Evolutionary conservation across 2,329 filamentous ascomycete genomes (phyloP), one percentile per base, ranked within the genome.

Genomic region (Fusarium foetens): DNA sequence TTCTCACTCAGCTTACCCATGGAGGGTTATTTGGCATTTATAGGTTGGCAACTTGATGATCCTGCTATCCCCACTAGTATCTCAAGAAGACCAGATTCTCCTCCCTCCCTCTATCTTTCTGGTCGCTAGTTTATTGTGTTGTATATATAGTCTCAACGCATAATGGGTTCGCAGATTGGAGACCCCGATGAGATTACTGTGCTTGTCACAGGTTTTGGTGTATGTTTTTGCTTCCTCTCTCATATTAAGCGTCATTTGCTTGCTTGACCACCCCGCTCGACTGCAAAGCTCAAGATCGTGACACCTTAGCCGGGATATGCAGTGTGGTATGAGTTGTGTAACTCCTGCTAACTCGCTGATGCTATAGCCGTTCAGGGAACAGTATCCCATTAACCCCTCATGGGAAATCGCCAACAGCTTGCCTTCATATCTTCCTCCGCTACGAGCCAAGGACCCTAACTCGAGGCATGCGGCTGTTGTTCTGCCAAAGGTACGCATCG

Each of bases 371-470:
- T 97, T 97, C 81, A 90, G 91, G 75, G 85, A 83, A n/a, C 83
- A 91, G 48, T 91, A 91, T 77, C 89, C 90, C 33, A 83, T 91
- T 66, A 97, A 97, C 79, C 93, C 94, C 13, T 94, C 94, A 6
- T 95, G 90, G 87, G 88, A 95, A 78, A 95, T 97, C 78, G 90
- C 92, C 53, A 86, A 85, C 31, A 85, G 84, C 25, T 88, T 97
- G n/a, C 91, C 93, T 7, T 80, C 87, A 5, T 87, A 88, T 73
- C 87, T 95, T 9, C 88, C 90, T 5, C 82, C 86, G 2, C 79
- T 85, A 19, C 81, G 83, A 55, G 80, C 80, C 71, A 87, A 86
- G 76, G 80, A 83, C 70, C 74, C 77, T 62, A 70, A 76, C 55
- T 76, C 77, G 35, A 74, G 78, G 49, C 52, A 72, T 61, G 78